Percentiles rank a stretch among this genome's conserved stretches.
phyloP scores from a whole-genome alignment of 345 rosid genomes.

The Eucalyptus curtisii region DNA sequence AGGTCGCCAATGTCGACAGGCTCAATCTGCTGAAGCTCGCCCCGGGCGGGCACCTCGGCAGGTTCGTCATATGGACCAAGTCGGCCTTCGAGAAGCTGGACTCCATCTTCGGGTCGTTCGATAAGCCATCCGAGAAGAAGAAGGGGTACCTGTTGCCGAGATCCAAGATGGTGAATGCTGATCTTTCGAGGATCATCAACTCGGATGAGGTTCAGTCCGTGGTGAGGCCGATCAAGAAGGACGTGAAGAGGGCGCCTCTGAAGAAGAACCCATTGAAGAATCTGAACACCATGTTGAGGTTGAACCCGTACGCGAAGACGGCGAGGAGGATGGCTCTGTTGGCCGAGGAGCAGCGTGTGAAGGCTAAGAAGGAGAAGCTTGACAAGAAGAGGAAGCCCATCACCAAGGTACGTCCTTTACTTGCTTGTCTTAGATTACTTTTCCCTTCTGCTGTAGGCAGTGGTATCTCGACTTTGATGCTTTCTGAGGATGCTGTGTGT shows the following conservation, averaged over 20 bases:
- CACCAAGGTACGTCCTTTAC: constrained; percentile 43
- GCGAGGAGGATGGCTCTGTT: constrained; percentile 88
- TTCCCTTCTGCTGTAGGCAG: background rate
- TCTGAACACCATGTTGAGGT: constrained; percentile 61
- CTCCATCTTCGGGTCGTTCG: constrained; percentile 75
- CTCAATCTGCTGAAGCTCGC: constrained; percentile 78
- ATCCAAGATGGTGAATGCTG: constrained; percentile 95
- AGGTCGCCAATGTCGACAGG: constrained; percentile 77
- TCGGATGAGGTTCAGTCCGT: constrained; percentile 95
- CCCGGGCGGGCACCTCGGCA: constrained; percentile 95
- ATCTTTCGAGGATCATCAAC: constrained; percentile 82
- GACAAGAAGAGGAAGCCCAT: constrained; percentile 66
- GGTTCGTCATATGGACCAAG: constrained; percentile 93
- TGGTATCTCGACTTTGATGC: background rate
- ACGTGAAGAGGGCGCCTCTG: constrained; percentile 55
- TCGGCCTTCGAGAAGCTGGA: constrained; percentile 95
- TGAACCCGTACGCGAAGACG: constrained; percentile 94
- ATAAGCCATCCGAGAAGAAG: constrained; percentile 78
- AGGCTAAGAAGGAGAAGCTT: constrained; percentile 96
- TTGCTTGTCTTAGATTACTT: background rate
- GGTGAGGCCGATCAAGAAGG: constrained; percentile 70
- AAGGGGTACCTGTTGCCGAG: constrained; percentile 84
- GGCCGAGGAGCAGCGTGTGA: constrained; percentile 88
- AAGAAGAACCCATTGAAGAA: constrained; percentile 98
- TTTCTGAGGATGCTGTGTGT: background rate